Base-by-base conservation (phyloP, 2,329 filamentous ascomycete genomes). In the Xylariaceae sp. region DNA sequence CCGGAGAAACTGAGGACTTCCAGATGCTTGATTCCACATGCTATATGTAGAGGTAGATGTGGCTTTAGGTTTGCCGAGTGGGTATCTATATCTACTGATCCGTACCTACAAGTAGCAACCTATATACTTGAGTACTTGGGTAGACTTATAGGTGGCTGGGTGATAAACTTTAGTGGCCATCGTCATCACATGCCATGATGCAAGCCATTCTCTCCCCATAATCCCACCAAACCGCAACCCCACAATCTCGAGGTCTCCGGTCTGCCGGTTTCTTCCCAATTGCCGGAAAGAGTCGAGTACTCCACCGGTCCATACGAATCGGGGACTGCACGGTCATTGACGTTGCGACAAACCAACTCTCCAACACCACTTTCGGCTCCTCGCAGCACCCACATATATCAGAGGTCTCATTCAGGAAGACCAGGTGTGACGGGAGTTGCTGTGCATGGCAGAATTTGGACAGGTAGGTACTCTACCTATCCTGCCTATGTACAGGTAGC, bases 221-320 rank as follows among this genome's bases (percentile, higher is more conserved):
- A 21, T 44, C 3, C 20, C 43, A 56, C 60, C 49, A 49, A 49
- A 58, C 45, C 59, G 57, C 44, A 56, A 60, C 60, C 60, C 57
- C 52, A 60, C 57, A 56, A 46, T 49, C 46, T 54, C 60, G 54
- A 62, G 56, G 54, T 52, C 19, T 45, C n/a, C n/a, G n/a, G n/a
- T n/a, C n/a, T n/a, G n/a, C n/a, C n/a, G n/a, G n/a, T n/a, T n/a
- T n/a, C 40, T 56, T 40, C 19, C 52, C 23, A 52, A 48, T 58
- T 48, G 43, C 60, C 54, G 44, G 54, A 62, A 57, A 12, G 18
- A 44, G 60, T 21, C 52, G 55, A 48, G 44, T 53, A 32, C 57
- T 62, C 57, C 57, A 62, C 54, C 56, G 55, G 54, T 44, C 23
- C 54, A 18, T 60, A 57, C 60, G 43, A 60, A 58, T 60, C 52